Evolutionary conservation across 2,329 filamentous ascomycete genomes (phyloP), one percentile per base, ranked within the genome.

Genomic region (Pseudohalonectria lignicola): DNA sequence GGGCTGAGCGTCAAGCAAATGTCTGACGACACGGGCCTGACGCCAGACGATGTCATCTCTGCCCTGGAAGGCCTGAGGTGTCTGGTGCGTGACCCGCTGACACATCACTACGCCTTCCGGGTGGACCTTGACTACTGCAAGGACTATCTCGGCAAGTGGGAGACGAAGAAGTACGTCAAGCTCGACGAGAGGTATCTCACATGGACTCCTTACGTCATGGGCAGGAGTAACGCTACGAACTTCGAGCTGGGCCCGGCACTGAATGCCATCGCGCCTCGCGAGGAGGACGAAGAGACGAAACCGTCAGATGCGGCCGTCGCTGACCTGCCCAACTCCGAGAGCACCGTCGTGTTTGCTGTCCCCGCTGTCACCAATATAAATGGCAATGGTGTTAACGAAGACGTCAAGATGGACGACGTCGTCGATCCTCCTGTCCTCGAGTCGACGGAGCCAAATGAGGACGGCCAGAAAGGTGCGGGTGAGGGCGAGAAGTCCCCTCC

Each of bases 161-260:
- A 94, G 53, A 71, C 74, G 35, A 95, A 95, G 54, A 79, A 82
- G 9, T 93, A 94, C 48, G 84, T 94, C 17, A 82, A 79, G 49
- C 74, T 98, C 26, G 83, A 92, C 47, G 76, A 83, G 0, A 77
- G 82, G 32, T 79, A 79, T 15, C 69, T 98, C 19, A 82, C 88
- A 10, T 98, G 92, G 92, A 95, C 88, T 12, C 92, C 92, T 0
- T 98, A 94, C 55, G 79, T 96, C 31, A 96, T 95, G 87, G 90
- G 92, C 19, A 78, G 86, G 44, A 82, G 76, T 56, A 88, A 83
- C 47, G 76, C 82, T 26, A 82, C 81, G 4, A 84, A 86, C 50
- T 90, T 92, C 49, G 86, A 94, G 53, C 74, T 87, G 36, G 84
- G 80, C 5, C 85, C 85, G 5, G 73, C 81, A 6, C 65, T 96